Evolutionary conservation across 2,329 filamentous ascomycete species (phyloP).

Genomic region (Apiospora phragmitis): DNA sequence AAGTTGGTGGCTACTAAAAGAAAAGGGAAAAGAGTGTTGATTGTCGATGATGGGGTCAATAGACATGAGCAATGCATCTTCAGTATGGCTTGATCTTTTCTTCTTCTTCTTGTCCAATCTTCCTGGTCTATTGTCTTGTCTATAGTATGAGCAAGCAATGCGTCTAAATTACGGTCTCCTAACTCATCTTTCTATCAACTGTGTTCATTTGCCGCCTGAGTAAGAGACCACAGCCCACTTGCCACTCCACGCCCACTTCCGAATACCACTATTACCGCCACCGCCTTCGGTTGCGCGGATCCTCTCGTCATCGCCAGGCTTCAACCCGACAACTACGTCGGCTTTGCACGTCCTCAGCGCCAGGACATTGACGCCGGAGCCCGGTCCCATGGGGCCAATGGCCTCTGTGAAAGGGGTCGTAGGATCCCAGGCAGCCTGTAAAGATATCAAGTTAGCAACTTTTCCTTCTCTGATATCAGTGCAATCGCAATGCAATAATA

Average conservation of each 20-base stretch:
- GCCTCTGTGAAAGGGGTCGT: slow-evolving; percentile 84
- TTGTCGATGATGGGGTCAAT: not conserved
- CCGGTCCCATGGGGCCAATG: slow-evolving; percentile 80
- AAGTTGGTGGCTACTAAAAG: not conserved
- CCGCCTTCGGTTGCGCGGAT: slow-evolving; percentile 68
- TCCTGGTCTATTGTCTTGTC: not conserved
- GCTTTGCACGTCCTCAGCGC: slow-evolving; percentile 95
- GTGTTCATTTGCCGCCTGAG: slow-evolving; percentile 61
- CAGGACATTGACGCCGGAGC: slow-evolving; percentile 80
- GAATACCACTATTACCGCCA: slow-evolving; percentile 67
- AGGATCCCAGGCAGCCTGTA: slow-evolving; percentile 75
- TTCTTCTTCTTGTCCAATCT: not conserved
- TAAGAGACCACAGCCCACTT: slow-evolving; percentile 97
- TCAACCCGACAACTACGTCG: slow-evolving; percentile 89
- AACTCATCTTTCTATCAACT: not conserved
- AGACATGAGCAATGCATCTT: not conserved
- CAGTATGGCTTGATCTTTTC: not conserved
- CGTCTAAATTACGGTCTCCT: not conserved
- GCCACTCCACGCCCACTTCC: slow-evolving; percentile 93
- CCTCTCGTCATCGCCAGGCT: slow-evolving; percentile 78
- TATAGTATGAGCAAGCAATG: not conserved
- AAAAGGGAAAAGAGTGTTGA: not conserved
- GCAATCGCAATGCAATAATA: slow-evolving; percentile 16
- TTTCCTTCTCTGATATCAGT: slow-evolving; percentile 14
- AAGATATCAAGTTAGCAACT: not conserved